phyloP scores from a whole-genome alignment of 495 filamentous ascomycete species.

The Penicillium pancosmium region DNA sequence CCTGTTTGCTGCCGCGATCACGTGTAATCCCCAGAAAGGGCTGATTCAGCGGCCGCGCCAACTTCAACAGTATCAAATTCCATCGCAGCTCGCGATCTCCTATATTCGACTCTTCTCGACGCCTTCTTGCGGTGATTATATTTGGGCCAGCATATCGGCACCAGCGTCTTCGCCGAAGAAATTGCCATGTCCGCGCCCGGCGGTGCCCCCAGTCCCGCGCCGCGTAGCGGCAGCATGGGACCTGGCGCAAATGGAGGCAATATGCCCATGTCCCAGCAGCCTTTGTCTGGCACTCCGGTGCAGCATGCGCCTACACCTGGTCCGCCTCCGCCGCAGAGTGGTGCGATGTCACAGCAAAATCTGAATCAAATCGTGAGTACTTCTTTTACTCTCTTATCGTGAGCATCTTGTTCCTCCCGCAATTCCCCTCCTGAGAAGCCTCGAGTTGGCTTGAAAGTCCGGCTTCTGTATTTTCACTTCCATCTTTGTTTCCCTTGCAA shows the following conservation, averaged over 20 bases:
- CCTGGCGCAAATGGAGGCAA: constrained; percentile 46
- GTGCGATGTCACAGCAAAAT: constrained; percentile 76
- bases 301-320: constrained; percentile 41
- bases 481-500: background rate
- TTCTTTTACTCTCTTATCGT: background rate
- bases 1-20: background rate
- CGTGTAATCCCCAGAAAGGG: constrained; percentile 2
- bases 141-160: background rate
- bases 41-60: background rate
- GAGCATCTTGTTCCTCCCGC: background rate
- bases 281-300: constrained; percentile 41
- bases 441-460: background rate
- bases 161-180: background rate
- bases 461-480: background rate
- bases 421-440: background rate
- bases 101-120: background rate
- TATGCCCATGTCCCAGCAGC: constrained; percentile 56
- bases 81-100: constrained; percentile 8
- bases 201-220: constrained; percentile 50
- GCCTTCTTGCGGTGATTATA: background rate
- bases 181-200: constrained; percentile 50
- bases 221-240: constrained; percentile 57
- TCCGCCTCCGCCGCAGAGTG: constrained; percentile 44
- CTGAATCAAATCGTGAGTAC: constrained; percentile 90
- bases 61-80: constrained; percentile 26